These are phyloP conservation scores for Xerophyta viscosa DNA, from an alignment of 106 monocot species.

Conservation along the genomic window DNA sequence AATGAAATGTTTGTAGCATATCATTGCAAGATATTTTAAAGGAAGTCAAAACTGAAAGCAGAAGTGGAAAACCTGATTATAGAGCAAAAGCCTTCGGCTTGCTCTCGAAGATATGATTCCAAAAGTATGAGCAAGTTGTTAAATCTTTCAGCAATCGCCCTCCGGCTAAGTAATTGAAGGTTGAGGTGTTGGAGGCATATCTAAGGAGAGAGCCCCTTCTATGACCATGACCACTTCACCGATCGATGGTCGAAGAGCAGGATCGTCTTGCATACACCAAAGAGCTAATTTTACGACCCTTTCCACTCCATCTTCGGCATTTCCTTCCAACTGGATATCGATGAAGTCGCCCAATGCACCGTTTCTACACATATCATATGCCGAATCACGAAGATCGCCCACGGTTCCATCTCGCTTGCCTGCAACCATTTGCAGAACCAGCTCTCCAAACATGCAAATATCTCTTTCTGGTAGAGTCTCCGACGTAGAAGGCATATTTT, in stretches of 20 bases:
- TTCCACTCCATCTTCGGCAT: conserved; percentile 18
- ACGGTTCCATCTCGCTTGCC: conserved; percentile 6
- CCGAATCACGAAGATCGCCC: conserved; percentile 9
- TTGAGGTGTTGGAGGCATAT: conserved; percentile 30
- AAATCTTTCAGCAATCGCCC: too few species aligned
- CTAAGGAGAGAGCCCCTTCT: conserved; percentile 37
- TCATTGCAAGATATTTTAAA: too few species aligned
- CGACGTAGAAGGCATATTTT: conserved; percentile 17
- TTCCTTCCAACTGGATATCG: conserved; percentile 21
- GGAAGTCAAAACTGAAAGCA: too few species aligned
- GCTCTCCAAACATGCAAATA: conserved; percentile 30
- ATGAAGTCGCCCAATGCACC: conserved; percentile 17
- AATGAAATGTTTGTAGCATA: too few species aligned
- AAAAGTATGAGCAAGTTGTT: background rate
- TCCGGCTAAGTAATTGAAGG: conserved; percentile 1
- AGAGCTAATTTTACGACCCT: conserved; percentile 33
- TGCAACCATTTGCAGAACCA: conserved; percentile 24
- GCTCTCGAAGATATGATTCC: background rate
- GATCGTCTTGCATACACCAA: conserved; percentile 34
- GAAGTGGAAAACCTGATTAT: too few species aligned
- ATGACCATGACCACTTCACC: conserved; percentile 30
- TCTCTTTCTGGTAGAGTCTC: conserved; percentile 33
- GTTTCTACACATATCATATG: conserved; percentile 10
- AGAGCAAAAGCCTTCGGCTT: conserved; percentile 1
- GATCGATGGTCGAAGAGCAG: conserved; percentile 26